Base-by-base conservation (phyloP, 164 flowering plant species). In the Liriodendron chinense region DNA sequence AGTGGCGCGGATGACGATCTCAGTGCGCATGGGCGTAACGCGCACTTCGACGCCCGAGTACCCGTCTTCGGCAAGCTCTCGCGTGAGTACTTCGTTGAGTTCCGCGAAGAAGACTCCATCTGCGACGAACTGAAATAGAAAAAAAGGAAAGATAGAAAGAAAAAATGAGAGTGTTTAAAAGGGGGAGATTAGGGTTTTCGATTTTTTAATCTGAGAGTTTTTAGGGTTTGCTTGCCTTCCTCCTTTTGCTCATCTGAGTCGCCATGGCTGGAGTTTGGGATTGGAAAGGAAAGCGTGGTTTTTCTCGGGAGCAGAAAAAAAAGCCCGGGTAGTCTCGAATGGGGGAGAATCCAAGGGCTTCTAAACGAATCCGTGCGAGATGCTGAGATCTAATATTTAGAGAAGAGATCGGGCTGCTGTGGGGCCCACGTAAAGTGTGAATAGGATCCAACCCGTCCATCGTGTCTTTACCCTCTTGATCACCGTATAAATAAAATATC, bases 41-140 rank as follows among this genome's bases (percentile, higher is more conserved):
- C 84, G 70, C 61, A 82, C 84, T 65, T 82, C 84, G 14, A 82
- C 84, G 21, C 84, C 82, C 0, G 84, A 82, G 80, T 82, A 82
- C 1, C 84, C 82, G 57, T 82, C 84, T 53, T 82, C 84, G 0
- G 84, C 84, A 5, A 82, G 82, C 78, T 82, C 84, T 74, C 84
- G 76, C 9, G 78, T 82, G 10, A 82, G 74, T 0, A 82, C 82
- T 63, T 82, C 84, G 59, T 82, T 82, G 20, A 82, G 76, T 63
- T 82, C 84, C 0, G 84, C 81, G 25, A 78, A 81, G 77, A 81
- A 81, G 1, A 81, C 81, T 63, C 83, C 83, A 69, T 81, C 81
- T 1, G 84, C 82, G 0, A 82, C 84, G 68, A 82, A 82, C 84
- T 82, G 69, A 0, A 73, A n/a, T 0, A 26, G 6, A 47, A 66